Percentiles rank a stretch among this genome's conserved stretches.
phyloP scores from a whole-genome alignment of 2,329 filamentous ascomycete genomes.

The Ascocoryne sarcoides region DNA sequence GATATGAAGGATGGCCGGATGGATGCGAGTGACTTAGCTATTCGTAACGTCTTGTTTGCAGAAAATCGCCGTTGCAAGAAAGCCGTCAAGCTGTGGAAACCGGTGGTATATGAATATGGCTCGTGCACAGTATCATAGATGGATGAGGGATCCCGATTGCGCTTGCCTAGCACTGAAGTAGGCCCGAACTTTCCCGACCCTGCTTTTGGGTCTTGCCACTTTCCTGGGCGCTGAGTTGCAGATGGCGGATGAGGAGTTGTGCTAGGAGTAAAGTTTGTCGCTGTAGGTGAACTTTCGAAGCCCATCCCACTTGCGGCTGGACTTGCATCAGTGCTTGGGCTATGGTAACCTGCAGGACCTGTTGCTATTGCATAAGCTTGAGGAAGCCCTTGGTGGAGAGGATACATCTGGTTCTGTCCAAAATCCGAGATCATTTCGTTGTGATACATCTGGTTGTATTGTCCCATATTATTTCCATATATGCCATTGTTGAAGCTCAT shows the following conservation, averaged over 20 bases:
- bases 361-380: conserved; percentile 58
- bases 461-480: conserved; percentile 28
- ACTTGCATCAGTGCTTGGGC: conserved; percentile 56
- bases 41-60: conserved; percentile 66
- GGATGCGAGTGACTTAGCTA: conserved; percentile 78
- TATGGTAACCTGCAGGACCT: conserved; percentile 52
- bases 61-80: conserved; percentile 73
- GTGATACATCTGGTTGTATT: conserved; percentile 41
- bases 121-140: conserved; percentile 87
- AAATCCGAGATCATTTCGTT: conserved; percentile 43
- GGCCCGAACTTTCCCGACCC: conserved; percentile 23
- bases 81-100: conserved; percentile 80
- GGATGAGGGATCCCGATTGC: conserved; percentile 64
- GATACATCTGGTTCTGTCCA: conserved; percentile 34
- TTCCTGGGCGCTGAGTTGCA: conserved; percentile 20
- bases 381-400: conserved; percentile 50
- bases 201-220: conserved; percentile 22
- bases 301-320: conserved; percentile 44
- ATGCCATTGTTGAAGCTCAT: conserved; percentile 23
- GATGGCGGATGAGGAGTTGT: conserved; percentile 15
- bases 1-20: conserved; percentile 91
- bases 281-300: conserved; percentile 48
- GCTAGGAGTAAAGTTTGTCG: conserved; percentile 23
- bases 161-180: conserved; percentile 35
- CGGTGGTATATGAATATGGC: conserved; percentile 82